These are phyloP conservation scores for Sarocladium strictum DNA, from an alignment of 2,329 filamentous ascomycete genomes.

Conservation along the genomic window DNA sequence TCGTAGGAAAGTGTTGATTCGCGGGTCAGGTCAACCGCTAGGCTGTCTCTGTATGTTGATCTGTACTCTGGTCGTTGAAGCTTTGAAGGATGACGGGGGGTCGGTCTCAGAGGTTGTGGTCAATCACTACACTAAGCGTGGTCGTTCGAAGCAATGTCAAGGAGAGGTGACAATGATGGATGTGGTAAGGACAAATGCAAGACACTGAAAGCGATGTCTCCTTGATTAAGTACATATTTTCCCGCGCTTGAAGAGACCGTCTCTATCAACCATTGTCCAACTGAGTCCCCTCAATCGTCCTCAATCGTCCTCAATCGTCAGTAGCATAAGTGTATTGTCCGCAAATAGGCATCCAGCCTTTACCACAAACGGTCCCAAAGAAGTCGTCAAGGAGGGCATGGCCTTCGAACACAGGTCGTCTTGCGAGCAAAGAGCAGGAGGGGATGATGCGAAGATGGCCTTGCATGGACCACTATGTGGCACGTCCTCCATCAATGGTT, in stretches of 20 bases:
- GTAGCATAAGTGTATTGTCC: constrained; percentile 10
- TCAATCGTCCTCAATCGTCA: neutral
- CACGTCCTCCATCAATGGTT: constrained; percentile 16
- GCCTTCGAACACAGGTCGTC: constrained; percentile 1
- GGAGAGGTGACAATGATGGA: neutral
- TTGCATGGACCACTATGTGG: constrained; percentile 11
- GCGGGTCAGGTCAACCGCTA: too few relatives aligned
- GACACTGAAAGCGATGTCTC: neutral
- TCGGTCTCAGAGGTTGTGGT: too few relatives aligned
- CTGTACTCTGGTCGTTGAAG: too few relatives aligned
- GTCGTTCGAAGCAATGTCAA: neutral
- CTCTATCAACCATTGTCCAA: neutral
- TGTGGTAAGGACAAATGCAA: neutral
- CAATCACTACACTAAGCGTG: too few relatives aligned
- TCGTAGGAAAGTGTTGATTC: too few relatives aligned
- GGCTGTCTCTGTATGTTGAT: too few relatives aligned
- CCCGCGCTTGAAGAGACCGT: neutral
- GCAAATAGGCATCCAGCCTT: constrained; percentile 10
- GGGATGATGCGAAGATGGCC: neutral
- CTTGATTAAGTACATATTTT: constrained; percentile 4
- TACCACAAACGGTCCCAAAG: constrained; percentile 8
- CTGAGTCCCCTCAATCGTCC: neutral
- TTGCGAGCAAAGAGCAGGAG: neutral
- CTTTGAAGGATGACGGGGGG: too few relatives aligned
- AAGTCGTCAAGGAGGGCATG: constrained; percentile 2